These are phyloP conservation scores for Puccinia novopanici DNA, from an alignment of 1,284 basidiomycete genomes.

Conservation along the genomic window DNA sequence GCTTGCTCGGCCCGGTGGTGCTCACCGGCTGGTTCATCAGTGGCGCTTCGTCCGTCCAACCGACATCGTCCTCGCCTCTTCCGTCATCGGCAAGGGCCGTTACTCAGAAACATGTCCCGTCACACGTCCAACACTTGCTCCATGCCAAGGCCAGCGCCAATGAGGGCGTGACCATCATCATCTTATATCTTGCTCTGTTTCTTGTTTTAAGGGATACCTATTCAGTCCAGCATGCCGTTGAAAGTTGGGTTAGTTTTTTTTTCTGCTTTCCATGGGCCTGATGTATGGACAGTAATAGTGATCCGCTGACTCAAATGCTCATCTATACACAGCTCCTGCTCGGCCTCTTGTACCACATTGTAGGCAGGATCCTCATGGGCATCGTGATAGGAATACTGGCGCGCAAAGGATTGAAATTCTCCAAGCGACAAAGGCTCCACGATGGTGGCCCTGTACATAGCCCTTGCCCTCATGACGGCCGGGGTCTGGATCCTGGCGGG, in stretches of 20 bases:
- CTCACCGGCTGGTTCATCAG: conserved; percentile 59
- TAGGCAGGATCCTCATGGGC: too few species aligned
- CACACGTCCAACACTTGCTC: too few species aligned
- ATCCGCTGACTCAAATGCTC: too few species aligned
- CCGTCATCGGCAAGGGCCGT: too few species aligned
- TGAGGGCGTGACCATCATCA: too few species aligned
- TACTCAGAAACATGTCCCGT: too few species aligned
- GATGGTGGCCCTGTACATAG: conserved; percentile 54
- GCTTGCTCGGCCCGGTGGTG: conserved; percentile 59
- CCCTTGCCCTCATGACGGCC: conserved; percentile 58
- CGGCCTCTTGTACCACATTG: too few species aligned
- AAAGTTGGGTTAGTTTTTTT: background rate
- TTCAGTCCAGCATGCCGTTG: conserved; percentile 16
- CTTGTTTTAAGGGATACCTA: background rate
- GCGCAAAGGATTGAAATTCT: conserved; percentile 58
- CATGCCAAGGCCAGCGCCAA: too few species aligned
- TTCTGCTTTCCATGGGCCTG: background rate
- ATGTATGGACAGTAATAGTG: conserved; percentile 57
- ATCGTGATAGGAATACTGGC: conserved; percentile 57
- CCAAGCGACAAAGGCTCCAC: conserved; percentile 57
- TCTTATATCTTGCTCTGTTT: too few species aligned
- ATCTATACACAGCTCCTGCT: too few species aligned
- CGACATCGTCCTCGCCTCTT: conserved; percentile 59
- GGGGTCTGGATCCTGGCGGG: conserved; percentile 58
- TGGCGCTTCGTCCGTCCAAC: conserved; percentile 58